phyloP scores from a whole-genome alignment of 179 eudicot genomes.

The Patellifolia procumbens region DNA sequence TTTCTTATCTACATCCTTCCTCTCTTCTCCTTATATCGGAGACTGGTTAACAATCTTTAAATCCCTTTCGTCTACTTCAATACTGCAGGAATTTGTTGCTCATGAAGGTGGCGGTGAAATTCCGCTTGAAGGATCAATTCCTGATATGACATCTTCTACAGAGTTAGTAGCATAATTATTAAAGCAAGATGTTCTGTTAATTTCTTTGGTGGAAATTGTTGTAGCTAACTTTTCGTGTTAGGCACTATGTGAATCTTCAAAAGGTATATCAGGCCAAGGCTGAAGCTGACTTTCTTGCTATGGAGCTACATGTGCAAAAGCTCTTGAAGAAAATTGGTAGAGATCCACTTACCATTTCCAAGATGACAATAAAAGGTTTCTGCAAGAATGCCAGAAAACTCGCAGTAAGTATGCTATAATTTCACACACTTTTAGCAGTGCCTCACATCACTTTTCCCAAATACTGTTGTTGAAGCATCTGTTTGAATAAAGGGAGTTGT shows the following conservation, averaged over 20 bases:
- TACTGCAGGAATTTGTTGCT: slow-evolving; percentile 78
- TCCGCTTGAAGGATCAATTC: slow-evolving; percentile 96
- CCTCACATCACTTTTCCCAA: background rate
- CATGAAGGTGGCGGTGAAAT: slow-evolving; percentile 90
- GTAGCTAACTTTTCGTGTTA: slow-evolving; percentile 31
- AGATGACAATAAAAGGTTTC: slow-evolving; percentile 64
- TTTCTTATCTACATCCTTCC: background rate
- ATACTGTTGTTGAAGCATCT: background rate
- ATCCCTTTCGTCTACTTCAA: slow-evolving; percentile 1
- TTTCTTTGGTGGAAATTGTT: slow-evolving; percentile 9
- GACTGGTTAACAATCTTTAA: background rate
- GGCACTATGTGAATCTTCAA: slow-evolving; percentile 87
- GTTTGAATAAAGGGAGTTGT: background rate
- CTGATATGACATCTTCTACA: slow-evolving; percentile 98
- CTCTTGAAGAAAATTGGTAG: slow-evolving; percentile 76
- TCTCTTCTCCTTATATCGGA: background rate
- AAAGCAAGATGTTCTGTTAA: slow-evolving; percentile 5
- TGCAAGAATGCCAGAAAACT: slow-evolving; percentile 95
- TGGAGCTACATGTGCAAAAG: slow-evolving; percentile 64
- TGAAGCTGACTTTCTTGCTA: slow-evolving; percentile 73
- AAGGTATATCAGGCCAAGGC: slow-evolving; percentile 95
- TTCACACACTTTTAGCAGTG: background rate
- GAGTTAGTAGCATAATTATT: slow-evolving; percentile 54
- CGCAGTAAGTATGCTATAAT: slow-evolving; percentile 47
- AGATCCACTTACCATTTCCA: slow-evolving; percentile 75